Base-by-base conservation (phyloP, 129 eudicot genomes). In the Flaveria bidentis region DNA sequence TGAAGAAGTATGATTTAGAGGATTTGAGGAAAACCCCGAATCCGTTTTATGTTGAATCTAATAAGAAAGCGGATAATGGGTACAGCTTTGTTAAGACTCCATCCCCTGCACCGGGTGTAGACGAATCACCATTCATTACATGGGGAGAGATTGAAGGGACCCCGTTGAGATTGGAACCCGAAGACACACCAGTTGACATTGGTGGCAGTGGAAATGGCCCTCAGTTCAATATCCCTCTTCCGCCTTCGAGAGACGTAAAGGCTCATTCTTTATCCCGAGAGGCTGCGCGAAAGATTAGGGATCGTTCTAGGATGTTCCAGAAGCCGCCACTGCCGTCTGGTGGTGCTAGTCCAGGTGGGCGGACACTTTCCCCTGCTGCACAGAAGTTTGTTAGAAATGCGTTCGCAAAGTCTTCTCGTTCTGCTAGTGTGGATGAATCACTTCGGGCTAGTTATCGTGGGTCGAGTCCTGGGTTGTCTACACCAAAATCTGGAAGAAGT, bases 111-210 rank as follows among this genome's bases (percentile, higher is more conserved):
- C 98, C 98, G 0, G 98, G 98, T 73, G 96, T 76, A 18, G 98
- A 93, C 53, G 97, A 79, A 73, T 93, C 98, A 0, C 98, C 98
- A 0, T 88, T 93, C 69, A 90, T 93, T 18, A 93, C 97, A 0
- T 93, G 98, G 98, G 98, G 98, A 28, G 98, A 93, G 65, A 90
- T 93, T 69, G 98, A 93, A 79, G 98, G 98, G 46, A 93, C 98
- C 0, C 97, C 98, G 0, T 42, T 93, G 80, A 88, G 98, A 83
- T 75, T 93, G 76, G 98, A 93, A 69, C 78, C 88, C 0, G 98
- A 93, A 82, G 98, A 93, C 41, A 93, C 98, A 8, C 98, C 98
- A 1, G 72, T 93, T 82, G 98, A 90, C 73, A 93, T 93, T 56
- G 98, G 98, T 45, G 98, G 98, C 55, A 90, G 90, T 78, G 92